A percentile compares a stretch with the other conserved stretches of the same genome.
phyloP scores from a whole-genome alignment of 2,329 filamentous ascomycete species.

The Thelonectria olida region DNA sequence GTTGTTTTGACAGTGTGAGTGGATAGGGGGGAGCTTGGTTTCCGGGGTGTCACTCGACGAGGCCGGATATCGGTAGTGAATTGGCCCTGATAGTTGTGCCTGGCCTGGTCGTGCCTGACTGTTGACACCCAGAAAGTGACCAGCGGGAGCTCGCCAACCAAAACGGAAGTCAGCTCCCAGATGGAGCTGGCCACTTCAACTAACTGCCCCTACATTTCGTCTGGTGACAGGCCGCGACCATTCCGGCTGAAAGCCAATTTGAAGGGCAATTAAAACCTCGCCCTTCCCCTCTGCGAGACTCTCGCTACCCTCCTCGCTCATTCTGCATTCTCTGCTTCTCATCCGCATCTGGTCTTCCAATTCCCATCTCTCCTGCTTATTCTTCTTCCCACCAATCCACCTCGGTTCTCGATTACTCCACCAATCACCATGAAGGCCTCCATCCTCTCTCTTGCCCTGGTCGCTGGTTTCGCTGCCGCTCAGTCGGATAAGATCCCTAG shows the following conservation, averaged over 20 bases:
- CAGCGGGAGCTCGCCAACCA: no score
- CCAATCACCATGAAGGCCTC: constrained; percentile 48
- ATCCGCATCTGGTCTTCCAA: neutral
- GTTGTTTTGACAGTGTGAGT: neutral
- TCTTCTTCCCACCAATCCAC: neutral
- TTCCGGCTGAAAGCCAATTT: neutral
- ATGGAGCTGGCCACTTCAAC: neutral
- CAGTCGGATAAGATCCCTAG: constrained; percentile 46
- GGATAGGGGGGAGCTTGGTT: neutral
- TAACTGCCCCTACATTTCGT: neutral
- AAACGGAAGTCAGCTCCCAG: no score
- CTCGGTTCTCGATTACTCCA: neutral
- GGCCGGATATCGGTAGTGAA: no score
- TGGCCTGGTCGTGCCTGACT: no score
- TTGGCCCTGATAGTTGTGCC: no score
- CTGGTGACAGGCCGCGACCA: neutral
- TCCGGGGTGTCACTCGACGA: neutral
- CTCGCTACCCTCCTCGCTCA: neutral
- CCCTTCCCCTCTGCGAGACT: neutral
- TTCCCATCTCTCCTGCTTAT: neutral
- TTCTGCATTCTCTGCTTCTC: neutral
- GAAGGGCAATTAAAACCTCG: constrained; percentile 6
- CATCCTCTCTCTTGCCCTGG: constrained; percentile 42
- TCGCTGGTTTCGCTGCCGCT: constrained; percentile 46
- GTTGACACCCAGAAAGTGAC: no score